A percentile compares a stretch with the other conserved stretches of the same genome.
These are phyloP conservation scores for Microdochium nivale DNA, from an alignment of 2,329 filamentous ascomycete species.

Conservation along the genomic window DNA sequence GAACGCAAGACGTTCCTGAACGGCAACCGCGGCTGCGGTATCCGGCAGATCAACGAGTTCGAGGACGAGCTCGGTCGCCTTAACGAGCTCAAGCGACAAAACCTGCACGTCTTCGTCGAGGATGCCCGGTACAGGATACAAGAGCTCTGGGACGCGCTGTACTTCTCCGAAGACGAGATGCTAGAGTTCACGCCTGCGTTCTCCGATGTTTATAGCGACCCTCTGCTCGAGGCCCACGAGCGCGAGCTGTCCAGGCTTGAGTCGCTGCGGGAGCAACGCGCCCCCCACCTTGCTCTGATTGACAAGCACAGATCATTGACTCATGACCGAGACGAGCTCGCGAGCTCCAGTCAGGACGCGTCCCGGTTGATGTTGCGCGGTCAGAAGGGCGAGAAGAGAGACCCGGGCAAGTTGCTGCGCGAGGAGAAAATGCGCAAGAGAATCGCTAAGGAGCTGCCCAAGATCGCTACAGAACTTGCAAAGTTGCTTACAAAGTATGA, in stretches of 20 bases:
- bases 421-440: constrained; percentile 99
- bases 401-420: constrained; percentile 84
- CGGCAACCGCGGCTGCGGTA: constrained; percentile 79
- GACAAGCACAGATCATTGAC: constrained; percentile 78
- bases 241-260: constrained; percentile 79
- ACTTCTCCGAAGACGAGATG: constrained; percentile 98
- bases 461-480: constrained; percentile 75
- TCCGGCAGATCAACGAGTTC: constrained; percentile 91
- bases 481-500: constrained; percentile 83
- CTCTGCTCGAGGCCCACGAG: constrained; percentile 89
- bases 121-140: constrained; percentile 86
- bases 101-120: constrained; percentile 91
- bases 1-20: constrained; percentile 83
- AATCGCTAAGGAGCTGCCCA: constrained; percentile 91
- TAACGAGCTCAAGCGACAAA: constrained; percentile 90
- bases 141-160: constrained; percentile 89
- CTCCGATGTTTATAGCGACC: constrained; percentile 94
- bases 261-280: constrained; percentile 75
- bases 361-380: constrained; percentile 87
- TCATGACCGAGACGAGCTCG: constrained; percentile 77
- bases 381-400: constrained; percentile 86
- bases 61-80: constrained; percentile 81
- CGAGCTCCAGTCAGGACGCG: constrained; percentile 88
- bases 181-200: constrained; percentile 95
- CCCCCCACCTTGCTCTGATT: constrained; percentile 72